Conservation (phyloP, 2,329 filamentous ascomycete genomes). For the Penicillium sp. region DNA sequence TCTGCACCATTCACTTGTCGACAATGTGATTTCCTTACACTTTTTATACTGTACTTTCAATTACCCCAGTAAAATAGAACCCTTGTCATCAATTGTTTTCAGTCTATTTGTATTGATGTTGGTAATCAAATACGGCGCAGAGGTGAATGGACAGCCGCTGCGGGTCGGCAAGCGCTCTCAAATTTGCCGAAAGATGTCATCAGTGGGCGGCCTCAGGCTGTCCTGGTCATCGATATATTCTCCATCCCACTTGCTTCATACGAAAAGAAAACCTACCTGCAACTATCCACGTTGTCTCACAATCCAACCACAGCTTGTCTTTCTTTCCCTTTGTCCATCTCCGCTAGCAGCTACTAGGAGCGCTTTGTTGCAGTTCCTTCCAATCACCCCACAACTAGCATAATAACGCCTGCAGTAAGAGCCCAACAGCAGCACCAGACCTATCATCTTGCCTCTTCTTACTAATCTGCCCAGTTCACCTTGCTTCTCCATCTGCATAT, state of each 20-base stretch:
- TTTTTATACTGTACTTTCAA: not conserved
- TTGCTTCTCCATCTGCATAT: not conserved
- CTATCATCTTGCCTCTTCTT: not conserved
- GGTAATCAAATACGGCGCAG: too few species aligned
- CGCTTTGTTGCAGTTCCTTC: slow-evolving; percentile 12
- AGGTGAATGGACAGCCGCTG: too few species aligned
- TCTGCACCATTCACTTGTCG: slow-evolving; percentile 4
- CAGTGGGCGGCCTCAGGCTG: not conserved
- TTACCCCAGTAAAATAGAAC: not conserved
- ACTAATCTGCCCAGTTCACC: not conserved
- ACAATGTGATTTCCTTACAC: slow-evolving; percentile 6
- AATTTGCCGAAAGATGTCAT: slow-evolving; percentile 10
- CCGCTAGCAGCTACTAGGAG: not conserved
- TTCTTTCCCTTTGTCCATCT: not conserved
- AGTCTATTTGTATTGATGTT: too few species aligned
- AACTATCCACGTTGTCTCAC: not conserved
- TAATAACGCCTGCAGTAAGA: not conserved
- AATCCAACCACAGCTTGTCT: not conserved
- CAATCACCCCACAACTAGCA: slow-evolving; percentile 10
- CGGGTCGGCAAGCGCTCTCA: not conserved
- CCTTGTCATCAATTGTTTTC: not conserved
- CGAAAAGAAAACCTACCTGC: not conserved
- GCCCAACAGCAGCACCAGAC: not conserved
- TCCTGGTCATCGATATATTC: not conserved
- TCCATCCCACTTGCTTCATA: not conserved